Conservation (phyloP, 169 alveolate genomes). For the Eimeria zaria region DNA sequence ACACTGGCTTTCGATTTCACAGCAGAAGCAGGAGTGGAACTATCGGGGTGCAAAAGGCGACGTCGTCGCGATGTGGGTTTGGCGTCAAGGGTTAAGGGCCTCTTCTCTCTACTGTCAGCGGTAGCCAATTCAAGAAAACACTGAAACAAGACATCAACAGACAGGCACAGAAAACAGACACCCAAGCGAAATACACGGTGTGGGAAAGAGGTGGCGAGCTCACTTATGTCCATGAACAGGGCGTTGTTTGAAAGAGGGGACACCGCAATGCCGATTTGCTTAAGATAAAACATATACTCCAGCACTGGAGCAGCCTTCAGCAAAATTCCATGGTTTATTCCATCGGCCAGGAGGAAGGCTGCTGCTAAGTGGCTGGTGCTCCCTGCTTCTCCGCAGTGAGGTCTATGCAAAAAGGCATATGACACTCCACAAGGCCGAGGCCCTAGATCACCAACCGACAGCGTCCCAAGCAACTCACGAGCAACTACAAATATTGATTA, state of each 20-base stretch:
- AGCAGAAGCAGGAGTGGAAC: neutral
- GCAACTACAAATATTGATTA: neutral
- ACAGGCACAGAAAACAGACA: neutral
- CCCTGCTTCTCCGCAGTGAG: conserved; percentile 98
- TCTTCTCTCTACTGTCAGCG: neutral
- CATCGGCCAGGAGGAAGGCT: conserved; percentile 93
- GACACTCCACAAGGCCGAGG: neutral
- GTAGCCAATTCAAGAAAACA: neutral
- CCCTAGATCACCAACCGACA: neutral
- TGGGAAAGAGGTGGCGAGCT: neutral
- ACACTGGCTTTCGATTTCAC: neutral
- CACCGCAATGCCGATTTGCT: conserved; percentile 96
- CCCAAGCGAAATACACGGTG: neutral
- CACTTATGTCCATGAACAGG: conserved; percentile 88
- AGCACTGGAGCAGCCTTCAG: conserved; percentile 92
- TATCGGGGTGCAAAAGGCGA: neutral
- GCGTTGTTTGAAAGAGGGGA: conserved; percentile 97
- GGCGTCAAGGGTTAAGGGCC: neutral
- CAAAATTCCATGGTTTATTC: conserved; percentile 96
- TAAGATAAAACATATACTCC: conserved; percentile 94
- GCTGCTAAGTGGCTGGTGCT: conserved; percentile 94
- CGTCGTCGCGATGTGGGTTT: neutral
- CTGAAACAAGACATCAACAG: neutral
- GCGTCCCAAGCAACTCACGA: neutral
- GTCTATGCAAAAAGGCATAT: conserved; percentile 88